Evolutionary conservation across 805 yeast species (phyloP), one percentile per base, ranked within the genome.

Genomic region (Grigorovia humatica): DNA sequence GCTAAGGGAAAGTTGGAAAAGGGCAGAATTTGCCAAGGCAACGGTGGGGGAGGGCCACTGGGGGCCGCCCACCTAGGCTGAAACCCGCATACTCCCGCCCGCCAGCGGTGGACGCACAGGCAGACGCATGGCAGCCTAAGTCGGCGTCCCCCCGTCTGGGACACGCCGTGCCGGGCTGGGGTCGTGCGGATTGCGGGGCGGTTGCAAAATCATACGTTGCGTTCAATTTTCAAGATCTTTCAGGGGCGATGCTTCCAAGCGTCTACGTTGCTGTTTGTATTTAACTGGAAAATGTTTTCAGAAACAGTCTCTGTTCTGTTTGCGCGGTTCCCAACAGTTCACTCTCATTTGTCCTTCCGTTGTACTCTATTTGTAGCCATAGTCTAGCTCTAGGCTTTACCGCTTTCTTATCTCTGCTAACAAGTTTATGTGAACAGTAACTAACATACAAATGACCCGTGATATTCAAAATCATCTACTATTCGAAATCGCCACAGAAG

Each of bases 401-500:
- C n/a, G n/a, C n/a, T n/a, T 23, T 23, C 27, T 23, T 6, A 6
- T 23, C 6, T 23, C 6, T 23, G 27, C 27, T 4, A 23, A 23
- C 27, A 23, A 23, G 27, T 23, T 23, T 23, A 18, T 18, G 30
- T 29, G 17, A 44, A 29, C 27, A 46, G 19, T 13, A 29, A 18
- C 6, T 29, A 32, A 32, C n/a, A 9, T 12, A 32, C 15, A 12
- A 15, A 84, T 85, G 88, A 73, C 85, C 32, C 80, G 98, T 71
- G 96, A 88, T 74, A 82, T 91, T 55, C 80, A 84, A 61, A 83
- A 87, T 67, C 96, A 88, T 66, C 74, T 90, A 51, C 77, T 93
- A 48, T 89, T 91, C 64, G 99, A 91, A 73, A 85, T 88, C 46
- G 96, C 98, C 55, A 91, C 99, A 1, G 99, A 91, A 68, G 97